Evolutionary conservation across 805 yeast species (phyloP), one percentile per base, ranked within the genome.

Genomic region (Myxozyma mucilagina): DNA sequence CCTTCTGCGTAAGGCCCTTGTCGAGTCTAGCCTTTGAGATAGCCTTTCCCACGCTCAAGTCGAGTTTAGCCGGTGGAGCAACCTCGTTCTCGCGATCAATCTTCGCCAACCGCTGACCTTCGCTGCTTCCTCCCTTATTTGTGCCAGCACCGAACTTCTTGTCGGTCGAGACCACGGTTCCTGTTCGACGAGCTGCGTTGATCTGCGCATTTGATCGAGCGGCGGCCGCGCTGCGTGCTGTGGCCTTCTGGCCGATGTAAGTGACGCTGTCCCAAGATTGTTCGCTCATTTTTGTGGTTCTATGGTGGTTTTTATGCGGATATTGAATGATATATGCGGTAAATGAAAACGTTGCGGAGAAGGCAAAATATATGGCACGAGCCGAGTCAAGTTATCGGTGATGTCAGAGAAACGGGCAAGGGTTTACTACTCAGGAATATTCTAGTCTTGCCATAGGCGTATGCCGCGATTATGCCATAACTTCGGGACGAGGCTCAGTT

Each of bases 101-200:
- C 79, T 85, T 93, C 66, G 99, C 87, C 73, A 94, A 80, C 75
- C 96, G 84, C 80, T 94, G 99, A 53, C 98, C 99, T 73, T 93
- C 98, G 35, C 90, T 87, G 68, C 88, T 86, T 59, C 84, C 79
- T 57, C 79, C 74, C 76, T 87, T 89, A 72, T 83, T 80, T 63
- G 72, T 70, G 57, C 86, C 79, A 31, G 82, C 75, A 55, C 87
- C 87, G 76, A 89, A 94, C 77, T 93, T 94, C 84, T 93, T 93
- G 75, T 93, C 99, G 47, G 92, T 92, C 47, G 96, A 84, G 42
- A 94, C 82, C 57, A 94, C 93, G 57, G 84, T 82, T 66, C 99
- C 99, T 24, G 87, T 75, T 81, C 99, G 87, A 80, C 96, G 87
- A 56, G 99, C 99, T 34, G 90, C 96, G 74, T 94, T 94, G 72